phyloP scores from a whole-genome alignment of 2,329 filamentous ascomycete genomes.

The Thielaviopsis euricoi region DNA sequence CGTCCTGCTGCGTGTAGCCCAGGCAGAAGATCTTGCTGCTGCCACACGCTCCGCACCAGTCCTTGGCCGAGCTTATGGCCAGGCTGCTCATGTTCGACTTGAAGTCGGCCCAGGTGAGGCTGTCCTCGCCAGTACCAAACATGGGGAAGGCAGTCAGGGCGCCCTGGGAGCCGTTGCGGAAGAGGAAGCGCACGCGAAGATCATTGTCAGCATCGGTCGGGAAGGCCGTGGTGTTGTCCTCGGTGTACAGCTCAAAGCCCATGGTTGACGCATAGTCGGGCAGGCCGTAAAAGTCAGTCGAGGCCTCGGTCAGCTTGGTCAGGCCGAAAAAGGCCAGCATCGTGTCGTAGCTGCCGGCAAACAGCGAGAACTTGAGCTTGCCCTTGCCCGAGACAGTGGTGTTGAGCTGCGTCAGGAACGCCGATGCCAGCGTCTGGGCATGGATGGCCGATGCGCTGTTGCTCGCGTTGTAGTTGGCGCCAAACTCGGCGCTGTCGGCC shows the following conservation, averaged over 20 bases:
- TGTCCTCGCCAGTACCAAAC: constrained; percentile 17
- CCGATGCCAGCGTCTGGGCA: constrained; percentile 19
- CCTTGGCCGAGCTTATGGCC: constrained; percentile 17
- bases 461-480: constrained; percentile 19
- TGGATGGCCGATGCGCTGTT: constrained; percentile 18
- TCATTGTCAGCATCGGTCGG: constrained; percentile 16
- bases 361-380: constrained; percentile 20
- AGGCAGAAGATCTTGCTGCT: constrained; percentile 19
- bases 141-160: constrained; percentile 18
- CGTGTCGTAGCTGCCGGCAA: constrained; percentile 21
- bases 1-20: constrained; percentile 16
- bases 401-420: constrained; percentile 19
- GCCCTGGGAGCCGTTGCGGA: constrained; percentile 20
- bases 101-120: constrained; percentile 18
- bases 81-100: constrained; percentile 17
- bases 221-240: constrained; percentile 15
- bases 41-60: constrained; percentile 19
- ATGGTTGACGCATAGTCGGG: constrained; percentile 22
- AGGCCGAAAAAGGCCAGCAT: constrained; percentile 22
- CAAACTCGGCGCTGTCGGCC: constrained; percentile 20
- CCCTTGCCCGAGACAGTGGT: constrained; percentile 17
- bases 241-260: constrained; percentile 20
- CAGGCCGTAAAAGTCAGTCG: constrained; percentile 19
- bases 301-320: constrained; percentile 16
- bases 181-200: constrained; percentile 20